These are phyloP conservation scores for Dianthus caryophyllus DNA, from an alignment of 148 eudicot genomes.

Conservation along the genomic window DNA sequence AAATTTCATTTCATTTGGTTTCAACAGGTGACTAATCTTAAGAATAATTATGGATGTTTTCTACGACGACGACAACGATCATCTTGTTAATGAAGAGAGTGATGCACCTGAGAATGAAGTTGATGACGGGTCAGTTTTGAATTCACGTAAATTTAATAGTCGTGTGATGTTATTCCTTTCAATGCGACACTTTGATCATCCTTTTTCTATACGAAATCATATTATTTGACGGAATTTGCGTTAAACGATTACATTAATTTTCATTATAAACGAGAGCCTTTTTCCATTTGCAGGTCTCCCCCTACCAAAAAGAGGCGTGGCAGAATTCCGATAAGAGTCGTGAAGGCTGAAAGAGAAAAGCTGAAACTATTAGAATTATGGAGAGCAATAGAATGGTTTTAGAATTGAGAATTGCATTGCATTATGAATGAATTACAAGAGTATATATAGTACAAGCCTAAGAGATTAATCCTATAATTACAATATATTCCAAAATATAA, in stretches of 20 bases:
- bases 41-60: constrained; percentile 35
- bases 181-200: too few relatives aligned
- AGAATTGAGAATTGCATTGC: too few relatives aligned
- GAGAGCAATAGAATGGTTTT: too few relatives aligned
- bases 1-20: too few relatives aligned
- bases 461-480: too few relatives aligned
- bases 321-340: constrained; percentile 52
- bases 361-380: too few relatives aligned
- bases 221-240: not conserved
- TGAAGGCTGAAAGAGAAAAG: constrained; percentile 85
- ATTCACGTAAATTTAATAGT: too few relatives aligned
- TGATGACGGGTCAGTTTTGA: constrained; percentile 28
- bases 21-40: not conserved
- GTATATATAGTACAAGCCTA: too few relatives aligned
- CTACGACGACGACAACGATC: constrained; percentile 30
- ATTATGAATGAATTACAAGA: too few relatives aligned
- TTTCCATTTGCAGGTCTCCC: constrained; percentile 35
- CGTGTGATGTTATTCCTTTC: too few relatives aligned
- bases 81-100: constrained; percentile 25
- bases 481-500: too few relatives aligned
- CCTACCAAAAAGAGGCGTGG: constrained; percentile 45
- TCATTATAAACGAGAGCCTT: not conserved
- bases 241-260: not conserved
- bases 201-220: constrained; percentile 17
- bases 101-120: constrained; percentile 25